phyloP scores from a whole-genome alignment of 169 alveolate genomes.

The Plasmodium relictum region DNA sequence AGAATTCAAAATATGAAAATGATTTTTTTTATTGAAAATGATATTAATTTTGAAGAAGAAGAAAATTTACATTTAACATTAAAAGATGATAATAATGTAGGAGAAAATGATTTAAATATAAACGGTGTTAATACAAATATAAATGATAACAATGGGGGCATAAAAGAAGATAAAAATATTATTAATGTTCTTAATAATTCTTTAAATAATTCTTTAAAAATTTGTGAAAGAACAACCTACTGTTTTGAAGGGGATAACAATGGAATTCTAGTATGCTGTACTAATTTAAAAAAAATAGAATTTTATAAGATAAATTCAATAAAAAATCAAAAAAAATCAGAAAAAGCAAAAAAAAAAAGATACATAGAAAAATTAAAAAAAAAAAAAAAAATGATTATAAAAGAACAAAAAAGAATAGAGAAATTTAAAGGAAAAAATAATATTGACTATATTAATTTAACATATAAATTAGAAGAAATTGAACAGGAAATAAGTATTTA shows the following conservation, averaged over 20 bases:
- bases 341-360: slow-evolving; percentile 71
- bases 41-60: not conserved
- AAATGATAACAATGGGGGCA: not conserved
- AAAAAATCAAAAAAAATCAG: slow-evolving; percentile 76
- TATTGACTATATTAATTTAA: slow-evolving; percentile 32
- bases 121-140: no score
- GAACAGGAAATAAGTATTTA: slow-evolving; percentile 37
- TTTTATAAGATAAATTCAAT: slow-evolving; percentile 72
- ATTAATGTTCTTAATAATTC: slow-evolving; percentile 23
- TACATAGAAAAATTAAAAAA: slow-evolving; percentile 60
- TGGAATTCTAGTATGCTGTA: slow-evolving; percentile 65
- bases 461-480: slow-evolving; percentile 21
- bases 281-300: slow-evolving; percentile 63
- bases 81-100: not conserved
- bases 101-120: not conserved
- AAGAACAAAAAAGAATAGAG: slow-evolving; percentile 39
- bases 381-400: slow-evolving; percentile 42
- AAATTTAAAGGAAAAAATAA: slow-evolving; percentile 62
- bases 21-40: slow-evolving; percentile 28
- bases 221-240: slow-evolving; percentile 56
- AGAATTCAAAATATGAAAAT: slow-evolving; percentile 46
- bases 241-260: slow-evolving; percentile 54
- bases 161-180: not conserved
- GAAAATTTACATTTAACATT: not conserved
- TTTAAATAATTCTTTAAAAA: slow-evolving; percentile 1